These are phyloP conservation scores for Nicotiana attenuata DNA, from an alignment of 257 asterid genomes.

Conservation along the genomic window DNA sequence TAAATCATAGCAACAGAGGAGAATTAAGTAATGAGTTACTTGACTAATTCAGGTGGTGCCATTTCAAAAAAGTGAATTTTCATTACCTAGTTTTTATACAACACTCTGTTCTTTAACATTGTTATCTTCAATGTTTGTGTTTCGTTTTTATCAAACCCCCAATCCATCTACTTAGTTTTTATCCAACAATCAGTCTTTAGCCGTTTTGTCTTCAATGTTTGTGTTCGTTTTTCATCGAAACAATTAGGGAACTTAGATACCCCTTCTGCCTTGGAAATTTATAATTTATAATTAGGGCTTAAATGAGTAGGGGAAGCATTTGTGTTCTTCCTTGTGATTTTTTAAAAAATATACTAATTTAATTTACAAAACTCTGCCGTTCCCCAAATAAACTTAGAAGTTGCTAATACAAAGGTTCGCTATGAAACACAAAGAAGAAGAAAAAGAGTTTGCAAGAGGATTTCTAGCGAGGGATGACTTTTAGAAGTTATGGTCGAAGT, in stretches of 20 bases:
- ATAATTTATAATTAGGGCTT: too few species aligned
- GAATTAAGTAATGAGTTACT: background rate
- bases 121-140: background rate
- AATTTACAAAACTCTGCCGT: too few species aligned
- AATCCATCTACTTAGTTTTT: background rate
- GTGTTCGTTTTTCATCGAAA: background rate
- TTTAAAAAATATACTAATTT: too few species aligned
- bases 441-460: background rate
- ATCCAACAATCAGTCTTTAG: background rate
- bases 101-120: background rate
- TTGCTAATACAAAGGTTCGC: too few species aligned
- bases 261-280: too few species aligned
- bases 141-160: background rate
- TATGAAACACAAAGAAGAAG: background rate
- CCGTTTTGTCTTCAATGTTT: background rate
- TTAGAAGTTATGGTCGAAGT: background rate
- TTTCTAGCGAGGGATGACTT: background rate
- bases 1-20: background rate
- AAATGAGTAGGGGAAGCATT: too few species aligned
- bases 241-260: too few species aligned
- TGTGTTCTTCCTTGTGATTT: too few species aligned
- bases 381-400: too few species aligned
- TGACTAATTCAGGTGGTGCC: background rate
- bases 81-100: background rate
- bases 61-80: background rate